A percentile compares a stretch with the other conserved stretches of the same genome.
phyloP scores from a whole-genome alignment of 768 basidiomycete genomes.

The Mycena haematopus region DNA sequence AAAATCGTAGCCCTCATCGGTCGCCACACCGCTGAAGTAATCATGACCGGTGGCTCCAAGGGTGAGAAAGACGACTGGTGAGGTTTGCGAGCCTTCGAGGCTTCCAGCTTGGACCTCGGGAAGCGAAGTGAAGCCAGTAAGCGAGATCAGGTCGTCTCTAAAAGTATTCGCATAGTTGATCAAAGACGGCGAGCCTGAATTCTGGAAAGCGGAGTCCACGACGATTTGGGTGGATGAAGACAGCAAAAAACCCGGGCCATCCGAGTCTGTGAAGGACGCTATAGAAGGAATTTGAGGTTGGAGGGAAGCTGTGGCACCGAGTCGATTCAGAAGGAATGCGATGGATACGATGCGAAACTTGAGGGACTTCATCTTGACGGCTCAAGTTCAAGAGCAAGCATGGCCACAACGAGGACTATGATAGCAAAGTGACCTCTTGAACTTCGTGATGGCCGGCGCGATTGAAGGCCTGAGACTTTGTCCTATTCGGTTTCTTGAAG shows the following conservation, averaged over 20 bases:
- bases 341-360: neutral
- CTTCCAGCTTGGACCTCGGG: constrained; percentile 28
- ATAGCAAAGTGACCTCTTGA: too few species aligned
- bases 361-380: neutral
- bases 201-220: constrained; percentile 41
- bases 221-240: constrained; percentile 39
- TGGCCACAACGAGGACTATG: constrained; percentile 1
- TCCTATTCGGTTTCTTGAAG: too few species aligned
- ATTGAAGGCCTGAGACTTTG: too few species aligned
- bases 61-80: constrained; percentile 40
- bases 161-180: constrained; percentile 45
- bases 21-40: constrained; percentile 43
- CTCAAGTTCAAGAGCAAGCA: neutral
- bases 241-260: constrained; percentile 38
- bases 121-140: constrained; percentile 39
- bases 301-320: constrained; percentile 2
- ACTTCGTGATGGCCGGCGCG: too few species aligned
- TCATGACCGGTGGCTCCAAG: constrained; percentile 37
- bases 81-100: neutral
- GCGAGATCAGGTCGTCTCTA: constrained; percentile 39
- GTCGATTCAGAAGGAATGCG: neutral
- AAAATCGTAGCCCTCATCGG: constrained; percentile 49
- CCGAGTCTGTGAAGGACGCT: constrained; percentile 37
- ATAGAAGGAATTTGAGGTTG: constrained; percentile 47
- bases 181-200: constrained; percentile 38